phyloP scores from a whole-genome alignment of 768 basidiomycete species.

The Calocybe gangraenosa region DNA sequence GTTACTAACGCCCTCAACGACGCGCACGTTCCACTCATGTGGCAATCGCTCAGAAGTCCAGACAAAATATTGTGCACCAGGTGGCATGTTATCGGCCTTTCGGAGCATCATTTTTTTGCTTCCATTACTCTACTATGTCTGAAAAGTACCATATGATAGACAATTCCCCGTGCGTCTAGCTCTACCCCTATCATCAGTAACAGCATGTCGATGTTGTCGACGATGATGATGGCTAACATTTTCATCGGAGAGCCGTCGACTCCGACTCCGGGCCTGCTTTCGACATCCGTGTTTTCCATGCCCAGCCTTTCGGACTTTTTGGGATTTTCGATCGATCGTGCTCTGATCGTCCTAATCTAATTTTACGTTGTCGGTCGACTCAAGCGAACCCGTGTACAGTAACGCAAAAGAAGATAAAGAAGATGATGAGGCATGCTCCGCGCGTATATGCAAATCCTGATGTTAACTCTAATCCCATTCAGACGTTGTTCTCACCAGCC shows the following conservation, averaged over 20 bases:
- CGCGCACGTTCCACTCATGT: too few species aligned
- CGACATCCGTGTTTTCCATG: neutral
- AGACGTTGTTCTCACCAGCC: neutral
- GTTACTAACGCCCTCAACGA: too few species aligned
- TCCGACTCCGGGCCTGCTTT: neutral
- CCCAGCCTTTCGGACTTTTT: neutral
- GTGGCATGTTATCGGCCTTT: neutral
- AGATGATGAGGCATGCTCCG: neutral
- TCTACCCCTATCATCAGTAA: too few species aligned
- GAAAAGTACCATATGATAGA: neutral
- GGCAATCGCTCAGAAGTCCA: too few species aligned
- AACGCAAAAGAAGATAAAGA: neutral
- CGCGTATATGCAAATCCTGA: neutral
- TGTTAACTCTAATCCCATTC: neutral
- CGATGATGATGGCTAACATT: neutral
- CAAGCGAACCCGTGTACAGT: too few species aligned
- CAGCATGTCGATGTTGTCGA: neutral
- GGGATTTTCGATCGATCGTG: neutral
- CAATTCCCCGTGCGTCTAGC: too few species aligned
- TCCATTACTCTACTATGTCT: neutral
- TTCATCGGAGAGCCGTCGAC: neutral
- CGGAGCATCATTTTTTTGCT: conserved; percentile 1
- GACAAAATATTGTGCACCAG: too few species aligned
- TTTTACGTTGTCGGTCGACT: too few species aligned
- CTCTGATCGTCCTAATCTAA: neutral